Evolutionary conservation across 73 alveolate genomes (phyloP).

Genomic region (Paramecium sonneborni): DNA sequence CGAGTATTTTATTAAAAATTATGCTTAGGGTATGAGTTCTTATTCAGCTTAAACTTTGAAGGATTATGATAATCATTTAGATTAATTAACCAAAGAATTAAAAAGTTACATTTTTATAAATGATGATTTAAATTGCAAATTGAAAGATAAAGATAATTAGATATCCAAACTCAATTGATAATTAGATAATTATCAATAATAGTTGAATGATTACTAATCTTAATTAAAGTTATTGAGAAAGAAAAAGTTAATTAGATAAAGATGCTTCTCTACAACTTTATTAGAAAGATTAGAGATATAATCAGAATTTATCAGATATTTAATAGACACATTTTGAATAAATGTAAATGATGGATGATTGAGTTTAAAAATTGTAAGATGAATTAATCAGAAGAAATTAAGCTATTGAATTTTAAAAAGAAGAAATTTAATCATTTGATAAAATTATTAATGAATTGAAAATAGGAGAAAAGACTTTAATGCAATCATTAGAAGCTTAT

Average conservation of each 20-base stretch:
- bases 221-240: neutral
- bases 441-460: neutral
- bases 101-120: neutral
- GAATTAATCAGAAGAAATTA: conserved; percentile 25
- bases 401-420: neutral
- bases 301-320: neutral
- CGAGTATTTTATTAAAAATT: neutral
- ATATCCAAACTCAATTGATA: neutral
- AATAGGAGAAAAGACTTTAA: neutral
- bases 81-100: neutral
- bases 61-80: conserved; percentile 35
- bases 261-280: neutral
- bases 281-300: neutral
- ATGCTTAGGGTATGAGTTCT: neutral
- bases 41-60: neutral
- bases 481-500: neutral
- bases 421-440: neutral
- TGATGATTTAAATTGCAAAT: neutral
- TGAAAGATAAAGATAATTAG: neutral
- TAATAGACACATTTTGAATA: neutral
- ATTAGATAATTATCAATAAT: neutral
- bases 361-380: neutral
- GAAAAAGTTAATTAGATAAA: neutral
- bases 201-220: neutral
- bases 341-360: conserved; percentile 40